These are phyloP conservation scores for Parmelia sp. DNA, from an alignment of 495 filamentous ascomycete species.

Conservation along the genomic window DNA sequence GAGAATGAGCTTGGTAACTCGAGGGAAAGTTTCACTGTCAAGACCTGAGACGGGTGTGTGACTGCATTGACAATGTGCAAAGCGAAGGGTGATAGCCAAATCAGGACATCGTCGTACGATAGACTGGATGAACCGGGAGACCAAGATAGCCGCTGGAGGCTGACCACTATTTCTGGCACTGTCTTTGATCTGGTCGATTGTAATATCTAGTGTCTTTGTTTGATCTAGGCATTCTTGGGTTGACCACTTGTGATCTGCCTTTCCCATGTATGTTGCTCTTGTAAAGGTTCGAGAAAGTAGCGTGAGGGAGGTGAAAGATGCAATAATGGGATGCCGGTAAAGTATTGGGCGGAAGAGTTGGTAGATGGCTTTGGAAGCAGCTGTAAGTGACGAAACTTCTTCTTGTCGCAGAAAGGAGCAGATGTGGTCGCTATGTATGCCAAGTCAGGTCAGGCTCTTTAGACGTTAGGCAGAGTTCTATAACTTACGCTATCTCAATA, in stretches of 20 bases:
- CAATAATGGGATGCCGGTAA: constrained; percentile 31
- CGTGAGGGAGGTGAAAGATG: constrained; percentile 28
- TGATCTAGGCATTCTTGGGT: constrained; percentile 30
- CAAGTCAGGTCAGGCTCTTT: neutral
- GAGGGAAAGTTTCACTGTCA: constrained; percentile 27
- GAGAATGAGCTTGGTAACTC: constrained; percentile 32
- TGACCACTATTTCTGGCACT: constrained; percentile 24
- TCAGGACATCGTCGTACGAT: constrained; percentile 33
- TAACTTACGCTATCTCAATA: constrained; percentile 30
- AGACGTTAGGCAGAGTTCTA: neutral
- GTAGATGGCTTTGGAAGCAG: constrained; percentile 31
- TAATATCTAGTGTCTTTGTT: constrained; percentile 26
- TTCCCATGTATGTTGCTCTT: constrained; percentile 30
- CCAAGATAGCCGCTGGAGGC: constrained; percentile 30
- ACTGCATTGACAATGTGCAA: constrained; percentile 32
- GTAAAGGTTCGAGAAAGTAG: constrained; percentile 32
- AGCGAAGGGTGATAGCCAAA: constrained; percentile 32
- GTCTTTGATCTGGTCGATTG: constrained; percentile 32
- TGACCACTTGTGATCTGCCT: constrained; percentile 29
- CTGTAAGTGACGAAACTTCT: constrained; percentile 28
- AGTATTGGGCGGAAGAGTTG: constrained; percentile 33
- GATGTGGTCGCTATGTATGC: constrained; percentile 23
- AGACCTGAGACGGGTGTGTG: constrained; percentile 31
- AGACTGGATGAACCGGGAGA: constrained; percentile 26
- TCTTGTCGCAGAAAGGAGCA: constrained; percentile 28